Percentiles rank a stretch among this genome's conserved stretches.
These are phyloP conservation scores for Benincasa hispida DNA, from an alignment of 306 rosid species.

Conservation along the genomic window DNA sequence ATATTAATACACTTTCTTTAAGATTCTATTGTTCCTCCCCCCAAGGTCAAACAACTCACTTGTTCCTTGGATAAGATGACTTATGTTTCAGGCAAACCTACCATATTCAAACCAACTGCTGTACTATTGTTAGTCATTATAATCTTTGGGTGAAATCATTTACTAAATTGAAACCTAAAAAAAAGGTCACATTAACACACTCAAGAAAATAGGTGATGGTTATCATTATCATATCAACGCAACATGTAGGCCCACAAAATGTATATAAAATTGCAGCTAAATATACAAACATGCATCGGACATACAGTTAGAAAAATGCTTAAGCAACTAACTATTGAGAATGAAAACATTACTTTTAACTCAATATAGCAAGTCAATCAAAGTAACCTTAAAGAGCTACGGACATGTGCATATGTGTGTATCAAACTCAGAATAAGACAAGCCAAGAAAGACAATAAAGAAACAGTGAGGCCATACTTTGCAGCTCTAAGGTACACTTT, in stretches of 20 bases:
- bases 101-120: neutral
- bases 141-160: neutral
- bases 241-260: neutral
- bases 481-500: conserved; percentile 93
- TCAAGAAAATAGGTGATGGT: neutral
- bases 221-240: neutral
- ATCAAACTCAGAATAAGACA: conserved; percentile 12
- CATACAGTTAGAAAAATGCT: neutral
- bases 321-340: neutral
- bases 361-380: neutral
- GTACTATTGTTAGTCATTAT: neutral
- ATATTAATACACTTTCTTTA: too few relatives aligned
- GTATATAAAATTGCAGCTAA: neutral
- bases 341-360: neutral
- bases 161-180: neutral
- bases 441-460: conserved; percentile 5
- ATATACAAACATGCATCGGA: neutral
- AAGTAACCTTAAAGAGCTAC: neutral
- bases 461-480: conserved; percentile 45
- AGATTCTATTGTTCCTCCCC: too few relatives aligned
- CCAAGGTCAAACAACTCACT: neutral
- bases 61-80: neutral
- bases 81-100: neutral
- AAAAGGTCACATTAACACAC: neutral
- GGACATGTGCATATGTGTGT: neutral